Conservation (phyloP, 495 filamentous ascomycete genomes). For the Penicillium manginii region DNA sequence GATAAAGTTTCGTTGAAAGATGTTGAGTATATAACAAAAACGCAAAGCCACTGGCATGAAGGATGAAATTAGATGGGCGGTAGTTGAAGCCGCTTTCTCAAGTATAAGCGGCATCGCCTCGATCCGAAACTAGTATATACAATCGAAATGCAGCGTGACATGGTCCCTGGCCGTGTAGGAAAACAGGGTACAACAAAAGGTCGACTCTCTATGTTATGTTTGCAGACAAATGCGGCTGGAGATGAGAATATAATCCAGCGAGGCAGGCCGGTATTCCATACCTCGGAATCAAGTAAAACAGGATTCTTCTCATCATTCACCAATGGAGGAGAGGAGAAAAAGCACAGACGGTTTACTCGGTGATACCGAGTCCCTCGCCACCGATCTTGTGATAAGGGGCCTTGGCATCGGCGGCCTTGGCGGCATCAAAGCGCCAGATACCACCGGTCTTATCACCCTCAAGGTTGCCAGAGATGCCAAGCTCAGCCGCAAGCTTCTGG, state of each 20-base stretch:
- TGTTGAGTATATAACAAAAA: slow-evolving; percentile 2
- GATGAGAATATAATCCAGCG: background rate
- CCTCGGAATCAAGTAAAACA: slow-evolving; percentile 13
- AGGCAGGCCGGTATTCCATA: background rate
- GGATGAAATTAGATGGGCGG: slow-evolving; percentile 4
- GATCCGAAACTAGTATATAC: slow-evolving; percentile 30
- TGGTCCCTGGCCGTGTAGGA: slow-evolving; percentile 13
- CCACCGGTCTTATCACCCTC: slow-evolving; percentile 85
- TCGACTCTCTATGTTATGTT: slow-evolving; percentile 33
- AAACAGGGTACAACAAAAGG: slow-evolving; percentile 15
- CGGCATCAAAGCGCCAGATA: slow-evolving; percentile 80
- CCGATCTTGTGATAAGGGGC: slow-evolving; percentile 49
- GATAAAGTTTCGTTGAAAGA: background rate
- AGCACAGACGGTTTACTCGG: slow-evolving; percentile 19
- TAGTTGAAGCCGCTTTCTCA: slow-evolving; percentile 1
- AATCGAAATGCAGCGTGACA: slow-evolving; percentile 28
- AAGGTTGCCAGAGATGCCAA: slow-evolving; percentile 53
- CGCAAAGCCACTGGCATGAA: background rate
- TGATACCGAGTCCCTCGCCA: slow-evolving; percentile 44
- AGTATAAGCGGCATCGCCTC: slow-evolving; percentile 1
- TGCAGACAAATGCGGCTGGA: slow-evolving; percentile 17
- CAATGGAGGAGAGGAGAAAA: background rate
- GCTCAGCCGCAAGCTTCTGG: slow-evolving; percentile 56
- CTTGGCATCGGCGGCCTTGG: slow-evolving; percentile 58
- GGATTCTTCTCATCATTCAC: background rate